Base-by-base conservation (phyloP, 306 rosid species). In the Prunus kanzakura region DNA sequence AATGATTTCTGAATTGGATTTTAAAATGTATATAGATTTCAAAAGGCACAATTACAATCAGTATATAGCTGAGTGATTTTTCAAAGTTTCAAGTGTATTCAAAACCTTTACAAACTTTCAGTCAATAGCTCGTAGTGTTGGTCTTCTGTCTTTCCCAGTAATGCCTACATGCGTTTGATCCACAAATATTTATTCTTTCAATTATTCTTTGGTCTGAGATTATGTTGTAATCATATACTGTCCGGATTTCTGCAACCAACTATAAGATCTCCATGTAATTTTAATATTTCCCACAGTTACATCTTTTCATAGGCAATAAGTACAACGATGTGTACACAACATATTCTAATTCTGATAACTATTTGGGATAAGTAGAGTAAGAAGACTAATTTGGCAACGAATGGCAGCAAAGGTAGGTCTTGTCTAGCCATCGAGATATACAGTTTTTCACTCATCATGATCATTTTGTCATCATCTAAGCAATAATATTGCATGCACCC, bases 401-500 rank as follows among this genome's bases (percentile, higher is more conserved):
- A 55, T 64, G 58, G 18, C 22, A 46, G 54, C 75, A 41, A 64
- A 56, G 45, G 61, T 50, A 27, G 27, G n/a, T 78, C 43, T 63
- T 38, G 55, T 72, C 63, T 69, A 29, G 52, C 71, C 79, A 60
- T 64, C 52, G 45, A 72, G 64, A 63, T 20, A 64, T 30, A 19
- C 71, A 64, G 63, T 35, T 68, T 65, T 69, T 7, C 51, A 57
- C 73, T 82, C 86, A 47, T 50, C 67, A 63, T 79, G 79, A 45
- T 20, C 65, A 76, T 56, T 57, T 47, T 57, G 35, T 27, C 80
- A 66, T 52, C 67, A 73, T 74, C 80, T 74, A 67, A 77, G 73
- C 83, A 49, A 81, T 67, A 78, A 74, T 80, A 72, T 25, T 19
- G 80, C 72, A 70, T 62, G 74, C 60, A 63, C 35, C 67, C 77